Base-by-base conservation (phyloP, 805 yeast genomes). In the Lipomyces starkeyi region DNA sequence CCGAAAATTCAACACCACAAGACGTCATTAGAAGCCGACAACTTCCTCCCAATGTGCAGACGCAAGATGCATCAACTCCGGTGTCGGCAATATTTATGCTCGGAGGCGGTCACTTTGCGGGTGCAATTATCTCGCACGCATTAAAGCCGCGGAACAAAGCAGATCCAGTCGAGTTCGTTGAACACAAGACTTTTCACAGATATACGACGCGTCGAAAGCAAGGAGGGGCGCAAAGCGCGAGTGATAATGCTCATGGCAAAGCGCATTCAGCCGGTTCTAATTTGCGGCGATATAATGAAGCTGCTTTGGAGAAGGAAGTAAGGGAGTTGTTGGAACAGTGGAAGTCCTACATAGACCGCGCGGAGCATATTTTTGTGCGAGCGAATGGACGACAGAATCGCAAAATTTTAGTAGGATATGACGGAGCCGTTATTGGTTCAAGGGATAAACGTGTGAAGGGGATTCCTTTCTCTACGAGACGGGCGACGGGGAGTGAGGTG, bases 51-150 rank as follows among this genome's bases (percentile, higher is more conserved):
- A 5, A 58, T 65, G 11, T 70, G 64, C 70, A 77, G 72, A 17
- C 49, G 20, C 52, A 73, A 68, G n/a, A 14, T n/a, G n/a, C 55
- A 17, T 7, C 17, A 17, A 29, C 67, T 14, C 29, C 61, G 11
- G 27, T 64, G 13, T 91, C 97, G 4, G 97, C 97, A 0, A 78
- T 95, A 13, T 85, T 95, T 73, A 91, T 95, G 97, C 86, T 95
- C 63, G 98, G 98, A 17, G 98, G 98, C 57, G 99, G 99, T 55
- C 98, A 95, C 80, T 95, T 95, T 81, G 97, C 98, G 0, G 99
- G 95, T 22, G 97, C 97, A 0, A 90, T 95, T 56, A 83, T 95
- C 8, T 87, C 92, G 1, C 98, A 93, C 75, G 82, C 82, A 60
- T 88, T 25, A 79, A 81, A 68, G 81, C 82, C 54, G 80, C 82